Percentiles rank a stretch among this genome's conserved stretches.
Evolutionary conservation across 2,329 filamentous ascomycete species (phyloP).

Genomic region (Grosmannia clavigera): DNA sequence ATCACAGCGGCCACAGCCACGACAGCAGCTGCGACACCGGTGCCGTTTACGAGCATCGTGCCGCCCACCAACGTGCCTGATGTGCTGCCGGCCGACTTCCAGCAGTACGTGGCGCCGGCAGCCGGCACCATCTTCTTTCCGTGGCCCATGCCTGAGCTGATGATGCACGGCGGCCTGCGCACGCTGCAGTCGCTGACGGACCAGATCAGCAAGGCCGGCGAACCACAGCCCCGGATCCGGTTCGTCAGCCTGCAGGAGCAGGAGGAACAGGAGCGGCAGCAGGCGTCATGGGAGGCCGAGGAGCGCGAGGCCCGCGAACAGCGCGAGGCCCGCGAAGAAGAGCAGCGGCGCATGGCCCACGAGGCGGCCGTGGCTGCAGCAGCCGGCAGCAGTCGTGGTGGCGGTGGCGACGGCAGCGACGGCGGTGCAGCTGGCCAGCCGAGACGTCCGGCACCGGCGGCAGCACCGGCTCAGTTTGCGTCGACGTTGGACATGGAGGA

Average conservation of each 20-base stretch:
- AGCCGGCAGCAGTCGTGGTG: conserved; percentile 2
- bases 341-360: conserved; percentile 30
- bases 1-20: background rate
- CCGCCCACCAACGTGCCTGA: conserved; percentile 17
- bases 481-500: conserved; percentile 13
- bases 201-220: background rate
- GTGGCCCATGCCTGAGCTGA: conserved; percentile 62
- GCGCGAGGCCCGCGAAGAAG: conserved; percentile 31
- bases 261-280: conserved; percentile 39
- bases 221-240: conserved; percentile 32
- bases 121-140: conserved; percentile 54
- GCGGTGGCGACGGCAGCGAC: background rate
- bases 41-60: conserved; percentile 14
- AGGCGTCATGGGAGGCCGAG: conserved; percentile 23
- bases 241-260: conserved; percentile 29
- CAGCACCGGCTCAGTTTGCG: conserved; percentile 11
- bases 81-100: conserved; percentile 35
- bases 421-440: background rate
- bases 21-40: background rate
- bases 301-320: conserved; percentile 33
- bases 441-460: background rate
- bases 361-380: conserved; percentile 28
- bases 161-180: conserved; percentile 56
- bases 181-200: conserved; percentile 33
- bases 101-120: conserved; percentile 40